A percentile compares a stretch with the other conserved stretches of the same genome.
These are phyloP conservation scores for Colletotrichum shisoi DNA, from an alignment of 2,329 filamentous ascomycete species.

Conservation along the genomic window DNA sequence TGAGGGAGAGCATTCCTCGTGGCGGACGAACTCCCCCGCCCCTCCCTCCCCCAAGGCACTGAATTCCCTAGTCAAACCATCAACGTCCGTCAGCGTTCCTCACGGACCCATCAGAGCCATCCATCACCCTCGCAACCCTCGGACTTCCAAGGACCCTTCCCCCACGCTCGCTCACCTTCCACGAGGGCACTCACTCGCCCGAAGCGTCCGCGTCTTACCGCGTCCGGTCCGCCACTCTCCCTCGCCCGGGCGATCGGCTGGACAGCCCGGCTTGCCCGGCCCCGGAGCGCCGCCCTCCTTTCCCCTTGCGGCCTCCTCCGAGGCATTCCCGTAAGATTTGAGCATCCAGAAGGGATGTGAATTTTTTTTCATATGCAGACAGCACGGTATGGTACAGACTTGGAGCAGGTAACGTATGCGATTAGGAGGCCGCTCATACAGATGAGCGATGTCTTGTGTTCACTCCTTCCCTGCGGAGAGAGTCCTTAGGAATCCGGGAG, in stretches of 20 bases:
- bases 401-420: neutral
- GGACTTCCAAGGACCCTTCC: neutral
- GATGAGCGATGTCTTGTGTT: neutral
- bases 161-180: too few species aligned
- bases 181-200: too few species aligned
- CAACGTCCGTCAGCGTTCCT: neutral
- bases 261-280: neutral
- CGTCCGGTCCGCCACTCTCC: too few species aligned
- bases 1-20: neutral
- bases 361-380: too few species aligned
- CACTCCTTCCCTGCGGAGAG: neutral
- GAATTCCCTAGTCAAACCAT: neutral
- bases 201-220: too few species aligned
- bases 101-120: neutral
- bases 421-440: neutral
- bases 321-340: neutral
- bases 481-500: neutral
- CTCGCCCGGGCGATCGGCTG: neutral
- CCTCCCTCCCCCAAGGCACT: neutral
- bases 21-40: neutral
- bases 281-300: neutral
- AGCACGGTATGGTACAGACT: neutral
- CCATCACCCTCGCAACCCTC: neutral
- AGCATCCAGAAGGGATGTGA: too few species aligned
- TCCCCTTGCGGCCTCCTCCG: neutral